A percentile compares a stretch with the other conserved stretches of the same genome.
These are phyloP conservation scores for Nepenthes alata DNA, from an alignment of 179 eudicot genomes.

Conservation along the genomic window DNA sequence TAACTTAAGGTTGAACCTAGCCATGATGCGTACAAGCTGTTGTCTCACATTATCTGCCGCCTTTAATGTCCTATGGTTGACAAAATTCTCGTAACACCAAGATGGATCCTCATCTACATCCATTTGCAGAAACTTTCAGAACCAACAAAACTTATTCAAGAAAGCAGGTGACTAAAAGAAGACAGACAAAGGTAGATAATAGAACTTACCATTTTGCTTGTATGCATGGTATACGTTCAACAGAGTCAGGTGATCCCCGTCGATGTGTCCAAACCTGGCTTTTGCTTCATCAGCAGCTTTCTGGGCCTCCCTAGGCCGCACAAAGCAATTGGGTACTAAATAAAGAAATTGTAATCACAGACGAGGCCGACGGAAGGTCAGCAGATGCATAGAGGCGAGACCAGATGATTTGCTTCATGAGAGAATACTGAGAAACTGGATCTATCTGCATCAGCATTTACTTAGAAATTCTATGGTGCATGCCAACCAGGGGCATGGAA, in stretches of 20 bases:
- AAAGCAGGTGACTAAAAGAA: background rate
- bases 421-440: slow-evolving; percentile 98
- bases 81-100: slow-evolving; percentile 89
- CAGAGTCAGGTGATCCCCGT: slow-evolving; percentile 95
- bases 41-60: slow-evolving; percentile 91
- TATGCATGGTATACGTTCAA: slow-evolving; percentile 92
- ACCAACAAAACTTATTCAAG: no score
- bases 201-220: slow-evolving; percentile 80
- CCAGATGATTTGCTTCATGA: slow-evolving; percentile 78
- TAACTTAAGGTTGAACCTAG: slow-evolving; percentile 64
- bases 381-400: slow-evolving; percentile 99
- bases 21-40: slow-evolving; percentile 85
- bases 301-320: slow-evolving; percentile 99
- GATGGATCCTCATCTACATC: slow-evolving; percentile 66
- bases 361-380: slow-evolving; percentile 98
- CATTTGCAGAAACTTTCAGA: background rate
- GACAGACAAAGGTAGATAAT: background rate
- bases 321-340: slow-evolving; percentile 99
- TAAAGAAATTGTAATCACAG: slow-evolving; percentile 94
- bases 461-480: slow-evolving; percentile 69
- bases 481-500: slow-evolving; percentile 69
- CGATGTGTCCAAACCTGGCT: slow-evolving; percentile 92
- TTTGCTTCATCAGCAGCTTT: slow-evolving; percentile 99
- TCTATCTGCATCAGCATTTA: slow-evolving; percentile 93
- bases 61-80: slow-evolving; percentile 67